Conservation (phyloP, 257 asterid genomes). For the Ehretia macrophylla region DNA sequence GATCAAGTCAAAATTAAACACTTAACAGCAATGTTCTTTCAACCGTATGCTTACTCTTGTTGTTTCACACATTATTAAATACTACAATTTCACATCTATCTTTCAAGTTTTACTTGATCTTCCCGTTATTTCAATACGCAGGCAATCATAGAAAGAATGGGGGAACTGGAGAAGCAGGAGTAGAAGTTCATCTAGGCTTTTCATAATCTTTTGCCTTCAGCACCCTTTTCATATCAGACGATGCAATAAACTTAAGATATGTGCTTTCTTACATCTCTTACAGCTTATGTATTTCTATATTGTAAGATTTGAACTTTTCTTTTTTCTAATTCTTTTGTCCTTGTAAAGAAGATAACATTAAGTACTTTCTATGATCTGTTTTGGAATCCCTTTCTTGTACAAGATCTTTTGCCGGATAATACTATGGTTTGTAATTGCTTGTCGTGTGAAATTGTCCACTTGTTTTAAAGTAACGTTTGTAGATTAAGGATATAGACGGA, state of each 20-base stretch:
- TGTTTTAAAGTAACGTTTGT: neutral
- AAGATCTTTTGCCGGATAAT: neutral
- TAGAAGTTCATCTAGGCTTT: conserved; percentile 16
- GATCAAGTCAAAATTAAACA: too few relatives aligned
- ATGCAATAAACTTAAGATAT: neutral
- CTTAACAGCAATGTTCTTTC: too few relatives aligned
- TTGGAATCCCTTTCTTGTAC: neutral
- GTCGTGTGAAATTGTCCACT: neutral
- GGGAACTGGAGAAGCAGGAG: conserved; percentile 87
- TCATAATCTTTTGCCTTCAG: neutral
- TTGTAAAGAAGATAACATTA: neutral
- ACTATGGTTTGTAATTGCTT: too few relatives aligned
- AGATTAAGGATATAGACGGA: neutral
- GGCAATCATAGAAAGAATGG: conserved; percentile 98
- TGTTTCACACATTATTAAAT: neutral
- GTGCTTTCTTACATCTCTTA: neutral
- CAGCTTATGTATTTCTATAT: neutral
- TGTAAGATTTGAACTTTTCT: neutral
- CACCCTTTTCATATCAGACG: neutral
- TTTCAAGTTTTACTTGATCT: neutral
- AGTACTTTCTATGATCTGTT: neutral
- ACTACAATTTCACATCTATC: neutral
- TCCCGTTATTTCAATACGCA: conserved; percentile 18
- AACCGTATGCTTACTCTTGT: neutral
- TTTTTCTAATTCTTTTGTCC: neutral